Evolutionary conservation across 805 yeast species (phyloP).

Genomic region (Candida adriatica): DNA sequence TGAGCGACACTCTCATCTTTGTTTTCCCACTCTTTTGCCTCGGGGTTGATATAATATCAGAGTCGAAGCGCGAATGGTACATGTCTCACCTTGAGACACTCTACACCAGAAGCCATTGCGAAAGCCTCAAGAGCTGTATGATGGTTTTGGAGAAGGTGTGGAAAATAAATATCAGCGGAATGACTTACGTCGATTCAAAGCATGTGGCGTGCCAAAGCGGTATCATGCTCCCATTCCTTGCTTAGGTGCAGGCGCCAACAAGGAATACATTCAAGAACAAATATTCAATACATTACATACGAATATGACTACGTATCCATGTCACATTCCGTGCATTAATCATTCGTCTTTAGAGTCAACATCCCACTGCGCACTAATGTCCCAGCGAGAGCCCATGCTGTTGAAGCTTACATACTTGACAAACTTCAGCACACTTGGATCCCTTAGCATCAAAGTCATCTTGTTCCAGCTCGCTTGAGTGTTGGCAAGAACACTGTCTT

Average conservation of each 20-base stretch:
- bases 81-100: slow-evolving; percentile 3
- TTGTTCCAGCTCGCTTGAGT: slow-evolving; percentile 82
- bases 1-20: slow-evolving; percentile 1
- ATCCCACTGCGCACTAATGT: slow-evolving; percentile 73
- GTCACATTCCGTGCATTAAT: no score
- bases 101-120: slow-evolving; percentile 3
- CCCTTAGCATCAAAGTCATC: slow-evolving; percentile 70
- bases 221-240: slow-evolving; percentile 4
- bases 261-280: no score
- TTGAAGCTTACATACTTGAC: slow-evolving; percentile 84
- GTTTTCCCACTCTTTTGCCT: slow-evolving; percentile 4
- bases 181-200: slow-evolving; percentile 5
- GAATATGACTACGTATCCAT: no score
- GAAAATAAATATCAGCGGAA: slow-evolving; percentile 3
- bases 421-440: slow-evolving; percentile 81
- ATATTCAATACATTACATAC: no score
- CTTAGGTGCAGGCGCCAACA: no score
- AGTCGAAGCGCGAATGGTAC: slow-evolving; percentile 4
- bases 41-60: slow-evolving; percentile 7
- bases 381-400: slow-evolving; percentile 94
- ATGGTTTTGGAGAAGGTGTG: slow-evolving; percentile 4
- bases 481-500: slow-evolving; percentile 71
- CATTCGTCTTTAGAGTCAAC: slow-evolving; percentile 45
- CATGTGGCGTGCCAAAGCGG: slow-evolving; percentile 1
- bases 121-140: slow-evolving; percentile 2